These are phyloP conservation scores for Lachancea cidri DNA, from an alignment of 805 yeast genomes.

Conservation along the genomic window DNA sequence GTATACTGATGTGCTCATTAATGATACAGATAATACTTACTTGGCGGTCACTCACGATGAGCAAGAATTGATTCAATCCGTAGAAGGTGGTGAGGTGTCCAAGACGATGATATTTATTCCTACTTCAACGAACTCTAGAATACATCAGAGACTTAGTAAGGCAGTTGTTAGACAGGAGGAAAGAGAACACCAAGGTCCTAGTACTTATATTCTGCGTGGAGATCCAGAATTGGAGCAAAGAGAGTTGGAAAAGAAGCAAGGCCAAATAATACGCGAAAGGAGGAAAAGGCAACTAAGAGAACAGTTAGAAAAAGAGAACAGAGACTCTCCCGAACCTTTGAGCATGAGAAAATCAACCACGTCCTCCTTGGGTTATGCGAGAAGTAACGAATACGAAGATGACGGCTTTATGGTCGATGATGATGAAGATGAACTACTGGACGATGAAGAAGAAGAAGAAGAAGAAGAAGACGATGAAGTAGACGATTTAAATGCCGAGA, in stretches of 20 bases:
- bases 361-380: slow-evolving; percentile 11
- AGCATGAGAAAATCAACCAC: slow-evolving; percentile 4
- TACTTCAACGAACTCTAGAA: slow-evolving; percentile 79
- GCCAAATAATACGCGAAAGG: slow-evolving; percentile 60
- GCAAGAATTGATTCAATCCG: slow-evolving; percentile 57
- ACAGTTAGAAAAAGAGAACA: slow-evolving; percentile 52
- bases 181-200: slow-evolving; percentile 34
- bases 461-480: slow-evolving; percentile 44
- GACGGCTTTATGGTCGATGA: slow-evolving; percentile 34
- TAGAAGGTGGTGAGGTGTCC: slow-evolving; percentile 58
- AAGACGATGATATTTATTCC: slow-evolving; percentile 77
- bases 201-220: slow-evolving; percentile 37
- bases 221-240: slow-evolving; percentile 71
- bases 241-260: slow-evolving; percentile 61
- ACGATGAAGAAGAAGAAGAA: slow-evolving; percentile 34
- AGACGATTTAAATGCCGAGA: slow-evolving; percentile 53
- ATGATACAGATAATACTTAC: slow-evolving; percentile 63
- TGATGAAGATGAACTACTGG: slow-evolving; percentile 27
- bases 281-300: slow-evolving; percentile 52
- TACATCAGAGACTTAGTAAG: slow-evolving; percentile 74
- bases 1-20: slow-evolving; percentile 68
- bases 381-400: slow-evolving; percentile 31
- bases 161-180: slow-evolving; percentile 46
- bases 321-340: slow-evolving; percentile 40
- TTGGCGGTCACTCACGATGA: slow-evolving; percentile 66